Conservation (phyloP, 2,329 filamentous ascomycete species). For the Colletotrichum eleusines region DNA sequence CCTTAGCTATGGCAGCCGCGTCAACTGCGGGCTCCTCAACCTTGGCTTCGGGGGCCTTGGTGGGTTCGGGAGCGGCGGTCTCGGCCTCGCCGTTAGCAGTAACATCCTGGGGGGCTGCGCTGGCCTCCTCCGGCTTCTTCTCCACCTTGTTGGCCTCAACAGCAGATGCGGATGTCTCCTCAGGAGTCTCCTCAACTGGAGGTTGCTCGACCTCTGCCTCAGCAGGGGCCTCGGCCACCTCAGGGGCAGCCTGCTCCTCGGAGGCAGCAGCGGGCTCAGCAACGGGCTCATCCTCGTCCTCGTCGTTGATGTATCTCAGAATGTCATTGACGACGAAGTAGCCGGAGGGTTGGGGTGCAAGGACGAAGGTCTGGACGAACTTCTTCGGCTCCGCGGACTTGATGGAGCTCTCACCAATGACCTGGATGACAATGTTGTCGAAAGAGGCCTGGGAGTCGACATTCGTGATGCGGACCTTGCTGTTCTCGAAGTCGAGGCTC, state of each 20-base stretch:
- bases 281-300: conserved; percentile 78
- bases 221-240: conserved; percentile 55
- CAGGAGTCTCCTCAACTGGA: conserved; percentile 46
- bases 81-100: conserved; percentile 51
- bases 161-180: conserved; percentile 42
- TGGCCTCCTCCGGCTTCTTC: conserved; percentile 79
- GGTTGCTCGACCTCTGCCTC: conserved; percentile 52
- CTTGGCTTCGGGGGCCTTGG: conserved; percentile 48
- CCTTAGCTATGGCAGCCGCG: conserved; percentile 63
- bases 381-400: conserved; percentile 92
- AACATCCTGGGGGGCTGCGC: conserved; percentile 52
- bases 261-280: conserved; percentile 50
- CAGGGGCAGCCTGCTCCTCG: conserved; percentile 53
- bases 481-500: conserved; percentile 92
- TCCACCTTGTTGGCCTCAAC: conserved; percentile 71
- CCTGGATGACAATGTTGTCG: conserved; percentile 95
- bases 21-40: conserved; percentile 52
- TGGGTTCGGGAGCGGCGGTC: conserved; percentile 50
- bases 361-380: conserved; percentile 97
- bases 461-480: conserved; percentile 98
- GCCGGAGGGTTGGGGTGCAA: conserved; percentile 94
- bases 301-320: conserved; percentile 91
- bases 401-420: conserved; percentile 98
- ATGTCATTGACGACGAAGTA: conserved; percentile 99
- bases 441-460: conserved; percentile 95